Evolutionary conservation across 1,139 yeast genomes (phyloP), one percentile per base, ranked within the genome.

Genomic region (Hanseniaspora gamundiae): DNA sequence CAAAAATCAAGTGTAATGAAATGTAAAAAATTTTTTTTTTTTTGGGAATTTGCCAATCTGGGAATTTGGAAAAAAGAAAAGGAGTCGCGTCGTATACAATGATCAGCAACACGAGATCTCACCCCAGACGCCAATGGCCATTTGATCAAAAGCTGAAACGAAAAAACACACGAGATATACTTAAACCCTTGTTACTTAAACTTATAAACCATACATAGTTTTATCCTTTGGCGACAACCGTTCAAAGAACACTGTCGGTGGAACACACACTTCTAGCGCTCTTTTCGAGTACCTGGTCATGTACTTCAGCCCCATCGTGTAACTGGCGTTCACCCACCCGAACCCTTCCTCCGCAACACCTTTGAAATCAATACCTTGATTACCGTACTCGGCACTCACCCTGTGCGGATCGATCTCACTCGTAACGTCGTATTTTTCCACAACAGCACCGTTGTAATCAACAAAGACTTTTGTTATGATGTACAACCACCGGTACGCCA

Each of bases 301-400:
- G 50, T 76, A 76, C 13, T 82, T 71, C 49, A 87, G 66, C 0
- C 96, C 96, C 51, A 83, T 65, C 35, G 82, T 61, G 62, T 76
- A 88, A 56, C 91, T 79, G 8, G 96, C 83, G 66, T 88, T 88
- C 48, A 87, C 95, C 96, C 97, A 88, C 1, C 96, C 97, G 64
- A 84, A 84, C 1, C 98, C 98, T 66, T 93, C 97, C 13, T 85
- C 81, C 0, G 96, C 95, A 30, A 85, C 95, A 38, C 96, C 95
- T 61, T 84, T 81, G 59, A 87, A 85, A 49, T 80, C 94, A 3
- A 83, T 73, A 8, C 98, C 98, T 63, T 91, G 98, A 61, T 91
- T 91, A 20, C 98, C 98, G 62, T 91, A 91, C 61, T 91, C 98
- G 0, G 97, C 97, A 53, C 83, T 86, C 20, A 91, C 97, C 51